phyloP scores from a whole-genome alignment of 2,329 filamentous ascomycete species.

The Rhytidhysteron rufulum region DNA sequence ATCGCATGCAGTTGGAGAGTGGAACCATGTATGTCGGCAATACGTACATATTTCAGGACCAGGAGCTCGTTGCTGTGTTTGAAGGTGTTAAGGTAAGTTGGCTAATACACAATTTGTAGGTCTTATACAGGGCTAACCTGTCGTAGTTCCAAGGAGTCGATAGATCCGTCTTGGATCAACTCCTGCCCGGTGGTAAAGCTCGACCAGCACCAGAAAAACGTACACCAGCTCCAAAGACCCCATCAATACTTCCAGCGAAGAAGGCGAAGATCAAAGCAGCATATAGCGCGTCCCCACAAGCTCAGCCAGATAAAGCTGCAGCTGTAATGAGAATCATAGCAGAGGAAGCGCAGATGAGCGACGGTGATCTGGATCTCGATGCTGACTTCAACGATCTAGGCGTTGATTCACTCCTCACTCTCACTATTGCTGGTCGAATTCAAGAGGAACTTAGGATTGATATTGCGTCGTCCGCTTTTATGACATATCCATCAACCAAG shows the following conservation, averaged over 20 bases:
- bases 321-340: constrained; percentile 7
- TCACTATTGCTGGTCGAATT: constrained; percentile 14
- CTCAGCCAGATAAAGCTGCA: constrained; percentile 1
- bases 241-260: constrained; percentile 7
- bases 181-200: constrained; percentile 9
- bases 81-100: constrained; percentile 13
- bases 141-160: constrained; percentile 12
- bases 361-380: constrained; percentile 5
- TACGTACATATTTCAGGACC: constrained; percentile 33
- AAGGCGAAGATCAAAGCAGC: constrained; percentile 2
- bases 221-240: constrained; percentile 6
- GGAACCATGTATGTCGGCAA: constrained; percentile 32
- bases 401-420: constrained; percentile 21
- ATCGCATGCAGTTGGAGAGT: constrained; percentile 16
- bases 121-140: constrained; percentile 3
- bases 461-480: constrained; percentile 10
- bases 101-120: not conserved
- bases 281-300: not conserved
- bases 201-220: not conserved
- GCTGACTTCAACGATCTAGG: constrained; percentile 19
- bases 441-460: constrained; percentile 9
- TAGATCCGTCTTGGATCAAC: constrained; percentile 9
- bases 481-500: constrained; percentile 7
- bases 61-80: constrained; percentile 25
- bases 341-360: constrained; percentile 4